Base-by-base conservation (phyloP, 2,329 filamentous ascomycete species). In the Bipolaris cookei region DNA sequence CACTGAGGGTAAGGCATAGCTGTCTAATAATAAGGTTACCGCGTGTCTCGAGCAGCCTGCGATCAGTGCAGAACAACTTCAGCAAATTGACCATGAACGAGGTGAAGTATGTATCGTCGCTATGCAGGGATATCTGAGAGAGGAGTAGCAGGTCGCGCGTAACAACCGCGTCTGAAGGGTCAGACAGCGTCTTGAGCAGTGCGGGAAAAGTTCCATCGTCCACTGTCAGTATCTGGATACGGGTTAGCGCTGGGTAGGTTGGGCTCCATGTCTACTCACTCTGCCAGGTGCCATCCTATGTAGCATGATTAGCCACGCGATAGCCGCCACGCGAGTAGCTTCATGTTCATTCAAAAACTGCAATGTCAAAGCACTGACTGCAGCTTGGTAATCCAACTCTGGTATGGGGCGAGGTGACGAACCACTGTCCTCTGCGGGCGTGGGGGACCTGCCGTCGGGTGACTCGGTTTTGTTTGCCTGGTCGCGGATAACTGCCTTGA, bases 41-140 rank as follows among this genome's bases (percentile, higher is more conserved):
- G 54, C 95, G 84, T 2, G 90, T 95, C 78, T 99, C 95, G 6
- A 99, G 82, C 21, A 99, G 82, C 67, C 92, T 90, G 30, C 95
- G 86, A 73, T 99, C 95, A 0, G 95, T 98, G 39, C 92, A 96
- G 74, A 99, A 99, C 1, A 99, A 84, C 73, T 97, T 95, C 41
- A 99, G 81, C 8, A 99, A 82, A 72, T 96, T 96, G 59, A 97
- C 90, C 95, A 99, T 99, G 75, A 99, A 99, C 21, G 94, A 96
- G 1, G 91, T 90, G 73, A 99, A 99, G 77, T 98, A 98, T 63
- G 93, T 92, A 71, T 99, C 95, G 69, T 98, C 95, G 72, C 92
- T 98, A 68, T 97, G 96, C 63, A 90, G 88, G 2, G 94, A 98
- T 52, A 99, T 98, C 66, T 99, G 95, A 0, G 94, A 98, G 2